Percentiles rank a stretch among this genome's conserved stretches.
phyloP scores from a whole-genome alignment of 1,284 basidiomycete genomes.

The Cerioporus squamosus region DNA sequence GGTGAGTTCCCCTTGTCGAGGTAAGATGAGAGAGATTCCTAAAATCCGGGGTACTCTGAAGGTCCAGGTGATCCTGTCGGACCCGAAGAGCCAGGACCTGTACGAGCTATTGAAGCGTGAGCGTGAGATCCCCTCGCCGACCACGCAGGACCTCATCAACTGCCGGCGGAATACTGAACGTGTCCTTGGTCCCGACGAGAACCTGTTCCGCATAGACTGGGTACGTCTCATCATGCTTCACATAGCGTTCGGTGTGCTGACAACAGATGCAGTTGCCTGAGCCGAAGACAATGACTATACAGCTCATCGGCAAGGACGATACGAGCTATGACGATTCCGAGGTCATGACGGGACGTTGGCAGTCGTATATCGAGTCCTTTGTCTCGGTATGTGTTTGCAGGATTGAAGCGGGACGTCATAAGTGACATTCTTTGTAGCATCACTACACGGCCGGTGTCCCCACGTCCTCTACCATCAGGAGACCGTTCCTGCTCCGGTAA shows the following conservation, averaged over 20 bases:
- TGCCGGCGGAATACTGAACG: constrained; percentile 84
- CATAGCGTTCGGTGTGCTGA: not conserved
- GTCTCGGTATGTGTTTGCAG: constrained; percentile 61
- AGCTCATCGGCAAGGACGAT: constrained; percentile 91
- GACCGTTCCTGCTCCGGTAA: constrained; percentile 79
- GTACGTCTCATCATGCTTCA: constrained; percentile 46
- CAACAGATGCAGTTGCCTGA: constrained; percentile 60
- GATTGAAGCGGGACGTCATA: not conserved
- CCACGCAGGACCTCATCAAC: constrained; percentile 86
- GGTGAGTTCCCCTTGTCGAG: constrained; percentile 41
- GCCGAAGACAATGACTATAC: constrained; percentile 77
- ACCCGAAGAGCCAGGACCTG: constrained; percentile 85
- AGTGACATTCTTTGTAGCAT: constrained; percentile 40
- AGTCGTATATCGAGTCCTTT: constrained; percentile 89
- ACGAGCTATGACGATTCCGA: constrained; percentile 86
- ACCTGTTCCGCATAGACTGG: constrained; percentile 93
- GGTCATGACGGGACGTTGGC: constrained; percentile 83
- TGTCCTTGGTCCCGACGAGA: constrained; percentile 87
- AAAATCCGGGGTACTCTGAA: constrained; percentile 33
- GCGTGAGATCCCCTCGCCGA: constrained; percentile 62
- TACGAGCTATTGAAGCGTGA: constrained; percentile 83
- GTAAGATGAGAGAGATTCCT: constrained; percentile 2
- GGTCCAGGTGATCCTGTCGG: constrained; percentile 81
- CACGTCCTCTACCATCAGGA: constrained; percentile 51
- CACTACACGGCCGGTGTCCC: constrained; percentile 57